Conservation (phyloP, 768 basidiomycete genomes). For the Hemileccinum impolitum region DNA sequence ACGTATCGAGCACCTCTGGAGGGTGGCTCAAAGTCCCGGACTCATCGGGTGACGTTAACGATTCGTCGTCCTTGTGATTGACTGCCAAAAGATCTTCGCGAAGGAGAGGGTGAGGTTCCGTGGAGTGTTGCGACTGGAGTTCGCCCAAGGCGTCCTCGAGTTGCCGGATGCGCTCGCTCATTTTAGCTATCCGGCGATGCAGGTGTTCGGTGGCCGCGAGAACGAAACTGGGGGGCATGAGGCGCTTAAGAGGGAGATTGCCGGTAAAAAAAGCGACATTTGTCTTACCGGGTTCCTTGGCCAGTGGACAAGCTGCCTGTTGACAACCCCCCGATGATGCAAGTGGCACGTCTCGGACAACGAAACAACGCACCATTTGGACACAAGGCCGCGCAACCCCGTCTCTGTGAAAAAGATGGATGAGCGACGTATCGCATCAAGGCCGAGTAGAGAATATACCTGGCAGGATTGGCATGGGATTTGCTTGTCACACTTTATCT, state of each 20-base stretch:
- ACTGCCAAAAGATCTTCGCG: conserved; percentile 45
- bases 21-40: conserved; percentile 12
- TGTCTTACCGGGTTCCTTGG: conserved; percentile 62
- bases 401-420: conserved; percentile 37
- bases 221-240: conserved; percentile 40
- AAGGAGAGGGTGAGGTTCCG: conserved; percentile 58
- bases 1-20: conserved; percentile 50
- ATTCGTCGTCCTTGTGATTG: conserved; percentile 30
- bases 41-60: conserved; percentile 25
- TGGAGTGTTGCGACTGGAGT: conserved; percentile 48
- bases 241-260: conserved; percentile 7
- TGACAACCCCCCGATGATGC: not conserved
- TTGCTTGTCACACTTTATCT: conserved; percentile 82
- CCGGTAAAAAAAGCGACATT: not conserved
- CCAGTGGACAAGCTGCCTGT: conserved; percentile 75
- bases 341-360: not conserved
- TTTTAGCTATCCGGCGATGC: conserved; percentile 50
- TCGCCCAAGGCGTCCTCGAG: conserved; percentile 58
- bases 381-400: conserved; percentile 68
- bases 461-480: conserved; percentile 77
- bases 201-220: conserved; percentile 66
- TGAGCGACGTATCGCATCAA: conserved; percentile 1
- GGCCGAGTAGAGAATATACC: conserved; percentile 33
- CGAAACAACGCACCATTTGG: conserved; percentile 54
- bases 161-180: conserved; percentile 52